A percentile compares a stretch with the other conserved stretches of the same genome.
These are phyloP conservation scores for Lenzites betulinus DNA, from an alignment of 768 basidiomycete genomes.

Conservation along the genomic window DNA sequence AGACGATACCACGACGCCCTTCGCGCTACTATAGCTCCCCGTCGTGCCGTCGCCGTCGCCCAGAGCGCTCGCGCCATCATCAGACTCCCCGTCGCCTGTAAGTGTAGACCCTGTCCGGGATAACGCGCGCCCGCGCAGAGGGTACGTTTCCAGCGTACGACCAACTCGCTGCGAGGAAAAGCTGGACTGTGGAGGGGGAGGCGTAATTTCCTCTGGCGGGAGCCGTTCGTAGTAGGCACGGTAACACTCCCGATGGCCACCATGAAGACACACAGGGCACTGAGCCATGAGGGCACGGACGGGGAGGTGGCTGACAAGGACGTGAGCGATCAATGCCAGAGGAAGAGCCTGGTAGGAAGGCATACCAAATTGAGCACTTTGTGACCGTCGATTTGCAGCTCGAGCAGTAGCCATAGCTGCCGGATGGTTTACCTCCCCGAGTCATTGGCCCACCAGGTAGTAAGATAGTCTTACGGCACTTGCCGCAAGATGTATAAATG, in stretches of 20 bases:
- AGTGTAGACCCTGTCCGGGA: constrained; percentile 11
- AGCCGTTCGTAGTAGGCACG: constrained; percentile 62
- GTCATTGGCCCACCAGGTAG: constrained; percentile 25
- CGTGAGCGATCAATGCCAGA: constrained; percentile 8
- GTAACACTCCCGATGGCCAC: constrained; percentile 82
- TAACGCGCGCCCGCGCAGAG: constrained; percentile 15
- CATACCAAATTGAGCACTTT: constrained; percentile 75
- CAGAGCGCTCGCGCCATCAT: constrained; percentile 25
- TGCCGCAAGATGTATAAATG: constrained; percentile 69
- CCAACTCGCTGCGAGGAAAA: constrained; percentile 11
- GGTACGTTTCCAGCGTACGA: constrained; percentile 30
- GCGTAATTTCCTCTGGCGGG: constrained; percentile 31
- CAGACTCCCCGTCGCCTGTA: constrained; percentile 25
- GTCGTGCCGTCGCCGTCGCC: constrained; percentile 19
- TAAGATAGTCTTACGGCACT: constrained; percentile 64
- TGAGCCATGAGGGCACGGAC: constrained; percentile 70
- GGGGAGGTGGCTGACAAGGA: constrained; percentile 65
- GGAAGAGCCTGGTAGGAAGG: constrained; percentile 10
- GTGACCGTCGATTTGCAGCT: constrained; percentile 50
- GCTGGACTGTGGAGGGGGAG: background rate
- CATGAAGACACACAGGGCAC: constrained; percentile 77
- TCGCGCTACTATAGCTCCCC: constrained; percentile 13
- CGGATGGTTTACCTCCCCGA: constrained; percentile 36
- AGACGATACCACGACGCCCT: constrained; percentile 5
- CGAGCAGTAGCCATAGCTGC: constrained; percentile 55